Percentiles rank a stretch among this genome's conserved stretches.
These are phyloP conservation scores for Aspergillus niger DNA, from an alignment of 2,329 filamentous ascomycete genomes.

Conservation along the genomic window DNA sequence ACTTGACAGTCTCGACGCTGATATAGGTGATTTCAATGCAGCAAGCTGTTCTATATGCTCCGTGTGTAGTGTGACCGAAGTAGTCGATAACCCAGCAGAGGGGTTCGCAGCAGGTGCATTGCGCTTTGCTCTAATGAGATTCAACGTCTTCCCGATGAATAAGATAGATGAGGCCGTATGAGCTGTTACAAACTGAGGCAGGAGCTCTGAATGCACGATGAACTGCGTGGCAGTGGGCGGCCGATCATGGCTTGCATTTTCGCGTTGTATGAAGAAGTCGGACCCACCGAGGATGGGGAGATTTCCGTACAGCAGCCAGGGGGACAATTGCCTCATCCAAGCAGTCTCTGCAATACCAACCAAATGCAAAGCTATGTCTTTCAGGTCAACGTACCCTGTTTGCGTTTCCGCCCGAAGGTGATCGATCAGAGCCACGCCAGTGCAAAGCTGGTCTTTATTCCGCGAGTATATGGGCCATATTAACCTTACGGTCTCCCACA, in stretches of 20 bases:
- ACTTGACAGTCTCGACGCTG: conserved; percentile 67
- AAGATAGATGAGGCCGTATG: conserved; percentile 79
- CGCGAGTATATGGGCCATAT: conserved; percentile 56
- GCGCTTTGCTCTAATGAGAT: conserved; percentile 68
- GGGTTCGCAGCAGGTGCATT: conserved; percentile 36
- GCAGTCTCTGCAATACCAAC: conserved; percentile 79
- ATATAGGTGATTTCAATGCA: conserved; percentile 71
- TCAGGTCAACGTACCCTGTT: conserved; percentile 86
- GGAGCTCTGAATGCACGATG: conserved; percentile 58
- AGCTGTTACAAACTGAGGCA: conserved; percentile 77
- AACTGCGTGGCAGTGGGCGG: conserved; percentile 57
- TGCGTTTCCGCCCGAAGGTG: conserved; percentile 72
- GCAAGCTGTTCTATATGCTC: conserved; percentile 62
- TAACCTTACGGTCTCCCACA: conserved; percentile 72
- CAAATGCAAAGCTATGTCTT: conserved; percentile 71
- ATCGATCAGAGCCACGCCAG: conserved; percentile 75
- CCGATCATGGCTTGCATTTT: conserved; percentile 41
- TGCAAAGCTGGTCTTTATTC: conserved; percentile 48
- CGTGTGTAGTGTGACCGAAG: conserved; percentile 59
- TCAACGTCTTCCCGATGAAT: conserved; percentile 86
- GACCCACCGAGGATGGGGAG: conserved; percentile 72
- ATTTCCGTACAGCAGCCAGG: conserved; percentile 87
- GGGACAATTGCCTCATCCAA: conserved; percentile 87
- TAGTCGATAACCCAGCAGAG: conserved; percentile 46
- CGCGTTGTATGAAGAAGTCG: conserved; percentile 81